These are phyloP conservation scores for Trichoderma sp. DNA, from an alignment of 2,329 filamentous ascomycete genomes.

Conservation along the genomic window DNA sequence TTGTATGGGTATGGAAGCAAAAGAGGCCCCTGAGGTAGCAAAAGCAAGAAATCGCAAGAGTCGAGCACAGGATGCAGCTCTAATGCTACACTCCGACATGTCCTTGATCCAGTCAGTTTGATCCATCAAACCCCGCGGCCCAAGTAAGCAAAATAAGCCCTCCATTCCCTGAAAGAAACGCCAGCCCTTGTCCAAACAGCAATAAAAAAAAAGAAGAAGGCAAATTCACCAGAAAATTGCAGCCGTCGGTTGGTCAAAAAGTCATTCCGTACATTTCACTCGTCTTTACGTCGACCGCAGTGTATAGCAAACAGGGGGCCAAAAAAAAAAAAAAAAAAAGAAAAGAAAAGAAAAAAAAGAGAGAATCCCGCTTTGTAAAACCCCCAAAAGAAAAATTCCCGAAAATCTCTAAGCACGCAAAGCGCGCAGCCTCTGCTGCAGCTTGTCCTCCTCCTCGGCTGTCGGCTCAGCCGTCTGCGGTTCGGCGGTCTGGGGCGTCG, in stretches of 20 bases:
- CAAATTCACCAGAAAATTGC: background rate
- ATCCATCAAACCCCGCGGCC: slow-evolving; percentile 21
- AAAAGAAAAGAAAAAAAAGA: background rate
- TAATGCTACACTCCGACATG: background rate
- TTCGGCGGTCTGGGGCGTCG: slow-evolving; percentile 55
- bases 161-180: background rate
- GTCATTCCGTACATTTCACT: background rate
- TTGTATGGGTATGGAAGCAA: background rate
- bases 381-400: slow-evolving; percentile 6
- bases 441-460: slow-evolving; percentile 73
- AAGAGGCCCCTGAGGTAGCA: background rate
- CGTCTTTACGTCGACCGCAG: background rate
- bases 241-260: background rate
- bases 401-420: slow-evolving; percentile 43
- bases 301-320: background rate
- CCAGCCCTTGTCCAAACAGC: background rate
- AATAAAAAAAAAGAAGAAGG: too few species aligned
- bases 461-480: slow-evolving; percentile 64
- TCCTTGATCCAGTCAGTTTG: background rate
- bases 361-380: background rate
- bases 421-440: slow-evolving; percentile 59
- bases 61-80: background rate
- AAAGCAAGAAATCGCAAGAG: background rate
- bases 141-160: background rate
- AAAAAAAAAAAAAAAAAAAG: background rate